Conservation (phyloP, 306 rosid species). For the barrel medic (Medicago truncatula) region MtrunA17r5.0-ANR NC_053046.1:9297501-9298000, state of each 20-base stretch:
- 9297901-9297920: slow-evolving; percentile 41
- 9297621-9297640: too few species aligned
- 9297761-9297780: slow-evolving; percentile 64
- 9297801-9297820: slow-evolving; percentile 66
- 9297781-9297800: slow-evolving; percentile 63
- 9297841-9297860: slow-evolving; percentile 55
- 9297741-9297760: background rate
- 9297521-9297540: too few species aligned
- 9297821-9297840: slow-evolving; percentile 60
- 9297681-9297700: too few species aligned
- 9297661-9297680: too few species aligned
- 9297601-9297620: too few species aligned
- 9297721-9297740: background rate
- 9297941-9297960: slow-evolving; percentile 60
- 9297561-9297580: too few species aligned
- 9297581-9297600: too few species aligned
- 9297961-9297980: slow-evolving; percentile 58
- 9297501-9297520: too few species aligned
- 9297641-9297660: too few species aligned
- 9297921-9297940: slow-evolving; percentile 40
- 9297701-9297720: background rate
- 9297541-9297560: too few species aligned
- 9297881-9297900: slow-evolving; percentile 51
- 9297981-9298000: slow-evolving; percentile 32
- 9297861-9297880: slow-evolving; percentile 29